phyloP scores from a whole-genome alignment of 495 filamentous ascomycete genomes.

The Hypoxylon crocopeplum region DNA sequence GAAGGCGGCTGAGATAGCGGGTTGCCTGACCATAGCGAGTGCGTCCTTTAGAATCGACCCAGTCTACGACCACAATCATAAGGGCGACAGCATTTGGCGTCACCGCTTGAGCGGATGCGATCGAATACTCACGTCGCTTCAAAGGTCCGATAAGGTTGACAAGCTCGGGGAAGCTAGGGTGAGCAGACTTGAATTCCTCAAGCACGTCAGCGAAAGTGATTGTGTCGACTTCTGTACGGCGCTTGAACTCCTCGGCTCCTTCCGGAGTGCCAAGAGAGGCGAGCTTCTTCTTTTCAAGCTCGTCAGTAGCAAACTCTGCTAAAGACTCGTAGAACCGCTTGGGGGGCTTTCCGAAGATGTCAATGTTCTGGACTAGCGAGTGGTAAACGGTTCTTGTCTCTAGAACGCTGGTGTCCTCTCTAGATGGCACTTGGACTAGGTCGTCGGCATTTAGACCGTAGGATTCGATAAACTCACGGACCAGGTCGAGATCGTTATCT shows the following conservation, averaged over 20 bases:
- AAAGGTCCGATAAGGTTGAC: constrained; percentile 86
- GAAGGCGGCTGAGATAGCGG: constrained; percentile 78
- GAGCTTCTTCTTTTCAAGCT: constrained; percentile 81
- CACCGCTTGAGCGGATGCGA: constrained; percentile 93
- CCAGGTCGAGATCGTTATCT: constrained; percentile 83
- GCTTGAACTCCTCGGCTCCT: constrained; percentile 93
- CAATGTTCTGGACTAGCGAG: constrained; percentile 88
- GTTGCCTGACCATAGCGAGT: constrained; percentile 93
- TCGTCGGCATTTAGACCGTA: constrained; percentile 85
- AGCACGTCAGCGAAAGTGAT: constrained; percentile 91
- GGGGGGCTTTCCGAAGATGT: constrained; percentile 94
- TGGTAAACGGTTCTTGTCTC: constrained; percentile 96
- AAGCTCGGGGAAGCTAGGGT: constrained; percentile 88
- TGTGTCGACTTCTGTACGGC: constrained; percentile 90
- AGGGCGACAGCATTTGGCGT: constrained; percentile 86
- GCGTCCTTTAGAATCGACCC: constrained; percentile 87
- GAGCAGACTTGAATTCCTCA: constrained; percentile 85
- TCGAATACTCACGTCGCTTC: constrained; percentile 97
- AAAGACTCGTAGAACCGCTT: constrained; percentile 97
- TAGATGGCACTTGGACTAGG: constrained; percentile 87
- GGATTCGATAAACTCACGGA: constrained; percentile 83
- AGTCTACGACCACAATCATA: constrained; percentile 97
- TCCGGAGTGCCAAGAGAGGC: constrained; percentile 79
- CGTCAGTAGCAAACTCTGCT: constrained; percentile 82
- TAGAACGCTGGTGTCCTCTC: constrained; percentile 75